phyloP scores from a whole-genome alignment of 345 rosid species.

The Boechera retrofracta region DNA sequence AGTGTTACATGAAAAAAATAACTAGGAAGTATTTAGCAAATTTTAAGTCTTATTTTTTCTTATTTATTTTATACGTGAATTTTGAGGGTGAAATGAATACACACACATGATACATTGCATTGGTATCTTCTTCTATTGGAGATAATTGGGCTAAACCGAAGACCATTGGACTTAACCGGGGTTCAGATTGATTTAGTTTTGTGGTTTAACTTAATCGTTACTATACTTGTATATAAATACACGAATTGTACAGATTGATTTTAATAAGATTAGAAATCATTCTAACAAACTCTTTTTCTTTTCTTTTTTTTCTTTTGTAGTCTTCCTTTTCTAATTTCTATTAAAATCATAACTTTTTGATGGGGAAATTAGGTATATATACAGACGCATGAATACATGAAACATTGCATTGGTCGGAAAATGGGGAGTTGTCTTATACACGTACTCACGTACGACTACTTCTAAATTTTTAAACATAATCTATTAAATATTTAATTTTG shows the following conservation, averaged over 20 bases:
- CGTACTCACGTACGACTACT: not conserved
- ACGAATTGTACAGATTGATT: no score
- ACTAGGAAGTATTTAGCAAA: not conserved
- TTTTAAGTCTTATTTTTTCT: not conserved
- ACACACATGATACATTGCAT: not conserved
- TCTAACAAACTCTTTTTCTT: not conserved
- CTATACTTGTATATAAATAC: no score
- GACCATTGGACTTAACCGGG: no score
- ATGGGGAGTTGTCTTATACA: not conserved
- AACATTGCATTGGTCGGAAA: not conserved
- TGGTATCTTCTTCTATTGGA: not conserved
- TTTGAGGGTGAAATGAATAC: not conserved
- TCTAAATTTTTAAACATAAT: not conserved
- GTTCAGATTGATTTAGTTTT: no score
- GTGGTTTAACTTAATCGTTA: no score
- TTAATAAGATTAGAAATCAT: no score
- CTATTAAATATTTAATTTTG: not conserved
- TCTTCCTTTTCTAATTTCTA: slow-evolving; percentile 1
- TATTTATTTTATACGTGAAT: not conserved
- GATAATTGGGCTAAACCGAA: no score
- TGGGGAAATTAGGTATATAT: not conserved
- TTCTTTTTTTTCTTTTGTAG: not conserved
- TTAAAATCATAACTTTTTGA: not conserved
- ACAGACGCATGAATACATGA: not conserved
- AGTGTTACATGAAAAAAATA: not conserved